These are phyloP conservation scores for Gaeumannomyces tritici DNA, from an alignment of 2,329 filamentous ascomycete genomes.

Conservation along the genomic window DNA sequence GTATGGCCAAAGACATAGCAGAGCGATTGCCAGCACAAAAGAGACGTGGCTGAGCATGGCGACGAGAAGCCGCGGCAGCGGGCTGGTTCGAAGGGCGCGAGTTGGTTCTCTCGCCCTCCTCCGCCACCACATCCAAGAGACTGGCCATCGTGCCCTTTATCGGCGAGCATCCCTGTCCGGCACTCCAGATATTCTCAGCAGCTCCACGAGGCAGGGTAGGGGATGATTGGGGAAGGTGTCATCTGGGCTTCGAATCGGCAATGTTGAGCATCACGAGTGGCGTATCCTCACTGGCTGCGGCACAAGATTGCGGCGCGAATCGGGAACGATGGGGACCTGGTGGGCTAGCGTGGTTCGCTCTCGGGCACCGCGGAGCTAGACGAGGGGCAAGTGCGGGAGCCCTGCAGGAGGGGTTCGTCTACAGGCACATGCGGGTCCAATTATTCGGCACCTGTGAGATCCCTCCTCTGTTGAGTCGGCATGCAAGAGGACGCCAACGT, in stretches of 20 bases:
- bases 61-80: background rate
- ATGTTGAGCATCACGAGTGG: background rate
- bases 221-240: background rate
- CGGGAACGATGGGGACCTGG: too few relatives aligned
- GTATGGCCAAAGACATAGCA: background rate
- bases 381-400: background rate
- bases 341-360: background rate
- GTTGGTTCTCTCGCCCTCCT: background rate
- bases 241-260: background rate
- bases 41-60: background rate
- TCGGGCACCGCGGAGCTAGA: background rate
- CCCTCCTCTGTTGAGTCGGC: background rate
- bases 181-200: background rate
- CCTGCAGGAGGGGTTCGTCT: background rate
- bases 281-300: background rate
- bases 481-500: background rate
- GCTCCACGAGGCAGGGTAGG: background rate
- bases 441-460: background rate
- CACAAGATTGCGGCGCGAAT: background rate
- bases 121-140: background rate
- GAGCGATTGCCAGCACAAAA: background rate
- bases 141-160: background rate
- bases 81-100: background rate
- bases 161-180: background rate
- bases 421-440: background rate